These are phyloP conservation scores for Sphenostylis stenocarpa DNA, from an alignment of 306 rosid species.

Conservation along the genomic window DNA sequence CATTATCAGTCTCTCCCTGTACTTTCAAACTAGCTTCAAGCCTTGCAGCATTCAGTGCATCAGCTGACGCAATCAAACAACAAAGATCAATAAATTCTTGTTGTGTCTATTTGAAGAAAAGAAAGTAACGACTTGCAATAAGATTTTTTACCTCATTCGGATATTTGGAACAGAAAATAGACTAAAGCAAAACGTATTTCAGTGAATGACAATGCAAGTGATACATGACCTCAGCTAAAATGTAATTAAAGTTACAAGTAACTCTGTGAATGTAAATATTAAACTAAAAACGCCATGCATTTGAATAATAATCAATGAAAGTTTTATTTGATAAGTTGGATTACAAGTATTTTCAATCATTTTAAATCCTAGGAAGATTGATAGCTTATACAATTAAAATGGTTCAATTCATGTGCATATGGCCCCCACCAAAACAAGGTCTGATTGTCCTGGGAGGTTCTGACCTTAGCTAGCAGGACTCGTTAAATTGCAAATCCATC, in stretches of 20 bases:
- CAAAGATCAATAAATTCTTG: not conserved
- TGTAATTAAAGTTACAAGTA: not conserved
- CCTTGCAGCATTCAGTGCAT: slow-evolving; percentile 66
- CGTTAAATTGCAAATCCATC: no score
- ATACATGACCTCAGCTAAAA: not conserved
- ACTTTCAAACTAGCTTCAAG: slow-evolving; percentile 70
- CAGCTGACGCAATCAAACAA: slow-evolving; percentile 44
- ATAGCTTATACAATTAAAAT: not conserved
- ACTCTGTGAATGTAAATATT: not conserved
- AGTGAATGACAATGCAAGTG: not conserved
- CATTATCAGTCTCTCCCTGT: slow-evolving; percentile 49
- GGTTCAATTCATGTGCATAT: not conserved
- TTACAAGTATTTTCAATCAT: not conserved
- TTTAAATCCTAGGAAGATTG: not conserved
- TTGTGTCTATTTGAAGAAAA: not conserved
- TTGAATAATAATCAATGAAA: not conserved
- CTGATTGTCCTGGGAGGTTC: no score
- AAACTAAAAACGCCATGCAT: not conserved
- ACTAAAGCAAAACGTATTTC: not conserved
- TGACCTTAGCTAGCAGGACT: no score
- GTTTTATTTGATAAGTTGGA: not conserved
- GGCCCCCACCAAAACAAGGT: not conserved
- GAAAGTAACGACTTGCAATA: not conserved
- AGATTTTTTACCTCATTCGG: not conserved
- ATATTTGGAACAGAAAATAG: not conserved